Evolutionary conservation across 108 stramenopile species (phyloP).

Genomic region (Cyclotella choctawhatcheeana): DNA sequence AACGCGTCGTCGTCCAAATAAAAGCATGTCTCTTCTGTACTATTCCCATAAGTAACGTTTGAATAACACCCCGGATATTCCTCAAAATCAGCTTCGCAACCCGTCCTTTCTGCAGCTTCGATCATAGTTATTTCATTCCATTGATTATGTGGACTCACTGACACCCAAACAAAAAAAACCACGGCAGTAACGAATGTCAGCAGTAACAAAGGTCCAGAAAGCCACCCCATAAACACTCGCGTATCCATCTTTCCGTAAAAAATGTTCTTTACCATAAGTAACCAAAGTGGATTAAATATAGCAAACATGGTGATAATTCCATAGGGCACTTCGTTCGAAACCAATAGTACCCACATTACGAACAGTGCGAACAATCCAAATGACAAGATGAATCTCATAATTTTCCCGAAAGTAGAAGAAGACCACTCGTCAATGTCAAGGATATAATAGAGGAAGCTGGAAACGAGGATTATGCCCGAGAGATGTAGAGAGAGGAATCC

Average conservation of each 20-base stretch:
- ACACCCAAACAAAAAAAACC: conserved; percentile 51
- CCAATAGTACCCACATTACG: conserved; percentile 31
- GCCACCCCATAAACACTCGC: conserved; percentile 51
- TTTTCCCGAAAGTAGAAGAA: conserved; percentile 15
- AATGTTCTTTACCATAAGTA: conserved; percentile 45
- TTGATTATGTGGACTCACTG: conserved; percentile 35
- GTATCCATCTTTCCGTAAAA: conserved; percentile 39
- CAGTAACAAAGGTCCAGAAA: conserved; percentile 54
- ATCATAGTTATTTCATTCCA: conserved; percentile 50
- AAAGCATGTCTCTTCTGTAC: conserved; percentile 33
- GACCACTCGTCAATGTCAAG: conserved; percentile 59
- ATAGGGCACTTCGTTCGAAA: conserved; percentile 51
- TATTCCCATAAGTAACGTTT: conserved; percentile 18
- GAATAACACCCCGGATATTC: conserved; percentile 43
- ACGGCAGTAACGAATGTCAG: conserved; percentile 17
- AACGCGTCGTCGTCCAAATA: conserved; percentile 15
- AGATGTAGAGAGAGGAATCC: conserved; percentile 28
- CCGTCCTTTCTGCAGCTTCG: conserved; percentile 42
- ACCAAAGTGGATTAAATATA: conserved; percentile 55
- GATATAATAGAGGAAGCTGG: conserved; percentile 50
- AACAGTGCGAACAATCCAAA: conserved; percentile 17
- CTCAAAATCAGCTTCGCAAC: conserved; percentile 50
- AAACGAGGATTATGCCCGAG: conserved; percentile 10
- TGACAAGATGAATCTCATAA: conserved; percentile 23
- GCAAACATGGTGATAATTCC: conserved; percentile 57